Percentiles rank a stretch among this genome's conserved stretches.
Conservation (phyloP, 2,329 filamentous ascomycete species). For the Penicillium sp. region DNA sequence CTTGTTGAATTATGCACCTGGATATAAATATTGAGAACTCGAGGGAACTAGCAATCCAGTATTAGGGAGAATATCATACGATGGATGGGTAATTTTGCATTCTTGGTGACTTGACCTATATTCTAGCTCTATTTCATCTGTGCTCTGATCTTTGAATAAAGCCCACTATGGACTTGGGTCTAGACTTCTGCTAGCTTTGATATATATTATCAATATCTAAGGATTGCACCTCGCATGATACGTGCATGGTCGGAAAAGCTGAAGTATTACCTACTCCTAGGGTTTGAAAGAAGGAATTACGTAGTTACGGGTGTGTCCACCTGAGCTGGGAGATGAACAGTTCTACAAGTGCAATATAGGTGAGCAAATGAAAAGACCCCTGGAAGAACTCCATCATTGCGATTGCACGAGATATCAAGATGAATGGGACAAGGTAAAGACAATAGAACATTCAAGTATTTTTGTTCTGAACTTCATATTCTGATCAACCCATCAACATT, state of each 20-base stretch:
- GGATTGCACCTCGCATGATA: not conserved
- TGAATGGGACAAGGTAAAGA: constrained; percentile 17
- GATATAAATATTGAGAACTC: not conserved
- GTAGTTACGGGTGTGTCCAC: not conserved
- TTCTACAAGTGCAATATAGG: constrained; percentile 1
- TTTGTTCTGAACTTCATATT: constrained; percentile 30
- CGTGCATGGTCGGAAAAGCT: not conserved
- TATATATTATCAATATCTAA: not conserved
- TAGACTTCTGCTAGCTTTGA: constrained; percentile 1
- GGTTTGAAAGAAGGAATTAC: not conserved
- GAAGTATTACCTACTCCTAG: not conserved
- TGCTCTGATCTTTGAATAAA: not conserved
- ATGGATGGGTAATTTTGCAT: not conserved
- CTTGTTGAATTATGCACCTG: not conserved
- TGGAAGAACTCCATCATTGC: constrained; percentile 26
- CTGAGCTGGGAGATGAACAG: not conserved
- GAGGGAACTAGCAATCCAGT: not conserved
- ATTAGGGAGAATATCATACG: not conserved
- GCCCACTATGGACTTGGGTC: not conserved
- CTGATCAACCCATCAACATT: constrained; percentile 31
- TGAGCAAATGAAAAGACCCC: constrained; percentile 12
- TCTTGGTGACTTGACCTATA: not conserved
- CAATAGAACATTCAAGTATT: constrained; percentile 23
- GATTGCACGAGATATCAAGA: constrained; percentile 25
- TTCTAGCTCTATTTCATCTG: not conserved